Conservation (phyloP, 2,329 filamentous ascomycete genomes). For the Metarhizium humberi region DNA sequence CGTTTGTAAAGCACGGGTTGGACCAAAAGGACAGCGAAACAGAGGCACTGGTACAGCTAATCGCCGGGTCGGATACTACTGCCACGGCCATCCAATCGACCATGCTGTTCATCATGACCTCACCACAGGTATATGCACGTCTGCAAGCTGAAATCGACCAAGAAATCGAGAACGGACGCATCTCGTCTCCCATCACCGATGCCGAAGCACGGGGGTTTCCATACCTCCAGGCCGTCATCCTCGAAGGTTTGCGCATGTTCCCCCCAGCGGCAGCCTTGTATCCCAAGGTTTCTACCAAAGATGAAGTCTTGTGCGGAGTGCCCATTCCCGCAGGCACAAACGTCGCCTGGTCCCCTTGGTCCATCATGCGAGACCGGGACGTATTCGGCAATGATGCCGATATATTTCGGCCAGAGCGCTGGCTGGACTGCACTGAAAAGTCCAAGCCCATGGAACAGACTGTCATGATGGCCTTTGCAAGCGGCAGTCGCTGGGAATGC, state of each 20-base stretch:
- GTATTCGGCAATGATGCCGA: not conserved
- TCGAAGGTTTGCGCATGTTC: conserved; percentile 28
- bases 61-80: conserved; percentile 13
- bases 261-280: conserved; percentile 18
- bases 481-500: conserved; percentile 1
- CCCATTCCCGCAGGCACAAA: not conserved
- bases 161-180: conserved; percentile 8
- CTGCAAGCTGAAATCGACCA: conserved; percentile 24
- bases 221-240: conserved; percentile 36
- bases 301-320: not conserved
- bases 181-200: conserved; percentile 21
- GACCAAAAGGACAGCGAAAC: not conserved
- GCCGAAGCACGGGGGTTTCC: conserved; percentile 27
- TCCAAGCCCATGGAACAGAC: not conserved
- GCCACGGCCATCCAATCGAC: conserved; percentile 40
- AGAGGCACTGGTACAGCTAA: not conserved
- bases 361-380: not conserved
- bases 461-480: conserved; percentile 1
- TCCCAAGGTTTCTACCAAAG: conserved; percentile 11
- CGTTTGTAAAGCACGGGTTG: not conserved
- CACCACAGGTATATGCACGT: conserved; percentile 31
- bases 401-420: not conserved
- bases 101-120: conserved; percentile 37
- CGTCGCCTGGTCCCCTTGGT: not conserved
- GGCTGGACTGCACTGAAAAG: not conserved